Evolutionary conservation across 345 rosid species (phyloP).

Genomic region (Durio zibethinus): DNA sequence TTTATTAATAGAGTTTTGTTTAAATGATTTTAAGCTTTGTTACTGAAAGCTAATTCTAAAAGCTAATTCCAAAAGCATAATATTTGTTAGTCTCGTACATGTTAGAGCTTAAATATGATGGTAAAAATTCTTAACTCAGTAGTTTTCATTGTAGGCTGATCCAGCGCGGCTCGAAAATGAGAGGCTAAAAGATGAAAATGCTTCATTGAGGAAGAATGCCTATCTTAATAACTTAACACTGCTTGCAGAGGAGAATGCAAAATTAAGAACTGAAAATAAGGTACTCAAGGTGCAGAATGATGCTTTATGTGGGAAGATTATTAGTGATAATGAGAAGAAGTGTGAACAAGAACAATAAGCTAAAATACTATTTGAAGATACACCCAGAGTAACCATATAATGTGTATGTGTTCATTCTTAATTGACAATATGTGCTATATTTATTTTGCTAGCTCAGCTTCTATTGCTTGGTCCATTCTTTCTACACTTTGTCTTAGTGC

Average conservation of each 20-base stretch:
- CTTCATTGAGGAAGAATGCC: neutral
- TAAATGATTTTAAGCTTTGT: neutral
- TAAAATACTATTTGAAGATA: neutral
- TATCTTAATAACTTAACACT: neutral
- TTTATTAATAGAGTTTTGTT: neutral
- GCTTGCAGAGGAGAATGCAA: conserved; percentile 1
- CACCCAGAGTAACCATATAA: neutral
- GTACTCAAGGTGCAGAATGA: conserved; percentile 13
- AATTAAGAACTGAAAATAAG: neutral
- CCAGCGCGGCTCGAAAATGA: conserved; percentile 8
- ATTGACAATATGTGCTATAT: neutral
- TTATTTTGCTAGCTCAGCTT: neutral
- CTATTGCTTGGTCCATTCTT: neutral
- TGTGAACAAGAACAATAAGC: neutral
- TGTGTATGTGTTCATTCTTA: neutral
- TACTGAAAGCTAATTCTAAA: neutral
- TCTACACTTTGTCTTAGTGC: neutral
- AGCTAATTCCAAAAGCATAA: neutral
- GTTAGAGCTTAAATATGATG: neutral
- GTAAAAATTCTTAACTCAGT: neutral
- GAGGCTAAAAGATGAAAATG: neutral
- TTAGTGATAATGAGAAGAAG: neutral
- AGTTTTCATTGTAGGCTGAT: conserved; percentile 1
- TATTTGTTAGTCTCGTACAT: neutral
- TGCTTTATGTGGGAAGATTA: conserved; percentile 16